These are phyloP conservation scores for Speleostelium caveatum DNA, from an alignment of 78 protist genomes.

Conservation along the genomic window DNA sequence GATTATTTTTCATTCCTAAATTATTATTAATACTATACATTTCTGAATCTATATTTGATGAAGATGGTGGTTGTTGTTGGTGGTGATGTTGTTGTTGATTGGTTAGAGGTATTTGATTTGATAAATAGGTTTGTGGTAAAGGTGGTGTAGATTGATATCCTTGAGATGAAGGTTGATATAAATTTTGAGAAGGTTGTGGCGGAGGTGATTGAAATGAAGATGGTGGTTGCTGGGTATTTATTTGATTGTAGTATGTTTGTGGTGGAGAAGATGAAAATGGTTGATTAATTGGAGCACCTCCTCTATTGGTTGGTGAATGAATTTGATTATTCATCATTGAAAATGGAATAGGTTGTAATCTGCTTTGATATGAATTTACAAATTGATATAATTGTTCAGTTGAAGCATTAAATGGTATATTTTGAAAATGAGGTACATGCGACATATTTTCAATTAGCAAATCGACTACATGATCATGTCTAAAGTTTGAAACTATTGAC, in stretches of 20 bases:
- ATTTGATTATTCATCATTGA: background rate
- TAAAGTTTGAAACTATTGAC: constrained; percentile 17
- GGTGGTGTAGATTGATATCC: background rate
- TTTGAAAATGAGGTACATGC: constrained; percentile 29
- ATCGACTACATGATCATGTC: constrained; percentile 31
- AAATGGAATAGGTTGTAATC: constrained; percentile 5
- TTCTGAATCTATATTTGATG: background rate
- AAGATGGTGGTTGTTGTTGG: background rate
- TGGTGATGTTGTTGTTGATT: background rate
- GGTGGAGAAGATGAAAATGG: background rate
- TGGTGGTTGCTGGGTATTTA: background rate
- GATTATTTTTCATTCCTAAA: no score
- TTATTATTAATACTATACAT: no score
- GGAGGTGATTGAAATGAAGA: constrained; percentile 2
- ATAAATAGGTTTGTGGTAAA: background rate
- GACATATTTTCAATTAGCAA: constrained; percentile 45
- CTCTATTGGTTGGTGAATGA: background rate
- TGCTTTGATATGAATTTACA: constrained; percentile 64
- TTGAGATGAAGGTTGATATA: background rate
- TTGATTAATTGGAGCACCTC: background rate
- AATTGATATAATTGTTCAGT: constrained; percentile 35
- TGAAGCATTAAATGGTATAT: constrained; percentile 19
- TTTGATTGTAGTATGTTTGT: background rate
- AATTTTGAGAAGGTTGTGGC: background rate
- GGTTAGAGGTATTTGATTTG: background rate